Base-by-base conservation (phyloP, 306 rosid species). In the Rosa multiflora region DNA sequence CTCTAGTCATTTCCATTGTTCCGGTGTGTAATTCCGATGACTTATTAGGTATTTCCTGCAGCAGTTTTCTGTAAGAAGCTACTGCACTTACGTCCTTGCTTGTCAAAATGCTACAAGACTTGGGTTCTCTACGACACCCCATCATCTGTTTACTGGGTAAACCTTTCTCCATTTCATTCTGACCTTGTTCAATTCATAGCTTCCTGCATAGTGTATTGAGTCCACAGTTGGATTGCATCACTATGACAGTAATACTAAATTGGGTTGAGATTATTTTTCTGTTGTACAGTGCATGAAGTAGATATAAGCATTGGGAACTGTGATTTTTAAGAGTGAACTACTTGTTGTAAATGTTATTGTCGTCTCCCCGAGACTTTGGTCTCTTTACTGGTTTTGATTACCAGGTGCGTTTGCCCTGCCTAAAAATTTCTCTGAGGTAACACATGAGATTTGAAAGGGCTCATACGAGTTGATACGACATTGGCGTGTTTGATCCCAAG, bases 301-400 rank as follows among this genome's bases (percentile, higher is more conserved):
- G 61, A 20, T 18, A n/a, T 3, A 58, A 58, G 32, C 32, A 58
- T 58, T 58, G 58, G 58, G 58, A 51, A 52, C n/a, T 1, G 5
- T 56, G 12, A 20, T 58, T 63, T 35, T 35, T 63, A 4, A 29
- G n/a, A 64, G n/a, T 32, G 15, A 35, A 13, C 10, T 64, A 35
- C 44, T 32, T 32, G 70, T 4, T 35, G 1, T 32, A 4, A 29
- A 40, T 40, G 29, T 7, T 67, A 67, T 39, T 2, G 20, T 67
- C 23, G 43, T 56, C 8, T 56, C 3, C 29, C n/a, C n/a, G n/a
- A 7, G 5, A 1, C 44, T 67, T 40, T 10, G 21, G 2, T 70
- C 1, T n/a, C 10, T 70, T 63, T 35, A 74, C 52, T 80, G 42
- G 51, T 35, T 46, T 56, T 83, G 49, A n/a, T 15, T 62, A 80